Conservation (phyloP, 495 filamentous ascomycete species). For the Penicillium fimorum region DNA sequence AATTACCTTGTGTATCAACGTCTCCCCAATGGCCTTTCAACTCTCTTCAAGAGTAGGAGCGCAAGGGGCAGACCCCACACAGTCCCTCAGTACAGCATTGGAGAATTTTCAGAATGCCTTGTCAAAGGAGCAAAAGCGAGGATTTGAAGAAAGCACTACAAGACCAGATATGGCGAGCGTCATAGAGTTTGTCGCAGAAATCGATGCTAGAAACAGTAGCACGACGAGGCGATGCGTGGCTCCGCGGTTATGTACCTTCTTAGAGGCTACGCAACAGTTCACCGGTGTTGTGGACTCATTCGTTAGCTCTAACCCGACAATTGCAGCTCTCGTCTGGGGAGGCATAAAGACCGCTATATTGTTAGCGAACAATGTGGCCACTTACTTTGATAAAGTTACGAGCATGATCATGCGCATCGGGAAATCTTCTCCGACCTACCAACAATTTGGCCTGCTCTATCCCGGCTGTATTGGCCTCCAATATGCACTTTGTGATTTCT, state of each 20-base stretch:
- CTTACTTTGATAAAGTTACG: slow-evolving; percentile 38
- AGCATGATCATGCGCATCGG: slow-evolving; percentile 30
- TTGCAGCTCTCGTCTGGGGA: slow-evolving; percentile 42
- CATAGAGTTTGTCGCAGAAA: slow-evolving; percentile 28
- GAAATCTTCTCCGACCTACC: slow-evolving; percentile 29
- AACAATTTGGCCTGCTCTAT: slow-evolving; percentile 34
- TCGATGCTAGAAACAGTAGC: slow-evolving; percentile 27
- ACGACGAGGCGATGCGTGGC: slow-evolving; percentile 26
- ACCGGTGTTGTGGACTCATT: slow-evolving; percentile 32
- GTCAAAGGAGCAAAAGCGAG: slow-evolving; percentile 21
- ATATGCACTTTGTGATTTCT: slow-evolving; percentile 32
- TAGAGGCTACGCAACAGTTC: slow-evolving; percentile 33
- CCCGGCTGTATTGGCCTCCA: slow-evolving; percentile 29
- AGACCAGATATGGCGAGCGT: slow-evolving; percentile 29
- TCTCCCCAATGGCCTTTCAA: not conserved
- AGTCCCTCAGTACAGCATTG: slow-evolving; percentile 13
- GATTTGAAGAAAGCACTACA: slow-evolving; percentile 17
- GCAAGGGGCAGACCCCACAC: slow-evolving; percentile 2
- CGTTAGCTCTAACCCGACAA: slow-evolving; percentile 31
- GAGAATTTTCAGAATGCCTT: slow-evolving; percentile 19
- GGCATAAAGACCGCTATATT: slow-evolving; percentile 30
- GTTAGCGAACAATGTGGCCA: slow-evolving; percentile 28
- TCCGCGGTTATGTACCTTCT: slow-evolving; percentile 27
- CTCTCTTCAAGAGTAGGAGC: not conserved
- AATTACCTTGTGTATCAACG: no score